Evolutionary conservation across 495 filamentous ascomycete species (phyloP).

Genomic region (Bryoglossum gracile): DNA sequence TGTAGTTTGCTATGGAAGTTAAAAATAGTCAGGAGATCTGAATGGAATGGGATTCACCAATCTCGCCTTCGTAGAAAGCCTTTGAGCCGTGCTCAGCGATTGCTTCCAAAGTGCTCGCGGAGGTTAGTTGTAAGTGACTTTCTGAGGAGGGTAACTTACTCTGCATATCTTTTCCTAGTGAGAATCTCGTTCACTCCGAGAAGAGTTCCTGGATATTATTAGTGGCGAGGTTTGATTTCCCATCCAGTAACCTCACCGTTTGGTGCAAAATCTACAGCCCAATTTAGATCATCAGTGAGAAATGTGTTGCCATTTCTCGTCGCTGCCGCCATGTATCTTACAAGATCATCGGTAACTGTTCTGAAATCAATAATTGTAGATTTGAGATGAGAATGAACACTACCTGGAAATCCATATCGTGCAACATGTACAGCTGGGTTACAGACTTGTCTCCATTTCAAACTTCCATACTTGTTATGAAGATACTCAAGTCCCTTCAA

Average conservation of each 20-base stretch:
- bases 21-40: not conserved
- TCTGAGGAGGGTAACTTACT: conserved; percentile 23
- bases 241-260: conserved; percentile 43
- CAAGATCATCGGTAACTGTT: conserved; percentile 53
- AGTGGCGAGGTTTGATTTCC: not conserved
- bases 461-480: conserved; percentile 60
- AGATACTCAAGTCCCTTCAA: conserved; percentile 68
- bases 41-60: conserved; percentile 8
- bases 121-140: too few species aligned
- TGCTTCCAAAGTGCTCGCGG: conserved; percentile 51
- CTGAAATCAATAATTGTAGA: not conserved
- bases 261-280: conserved; percentile 84
- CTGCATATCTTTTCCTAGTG: conserved; percentile 68
- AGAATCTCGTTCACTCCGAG: conserved; percentile 67
- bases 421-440: conserved; percentile 68
- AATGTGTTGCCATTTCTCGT: conserved; percentile 43
- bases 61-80: conserved; percentile 67
- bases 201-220: conserved; percentile 49
- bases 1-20: conserved; percentile 56
- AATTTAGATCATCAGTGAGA: conserved; percentile 61
- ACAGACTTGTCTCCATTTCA: conserved; percentile 56
- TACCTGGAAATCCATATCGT: conserved; percentile 62
- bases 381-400: not conserved
- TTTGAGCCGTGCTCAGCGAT: conserved; percentile 64
- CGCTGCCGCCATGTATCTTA: conserved; percentile 54